Evolutionary conservation across 805 yeast genomes (phyloP), one percentile per base, ranked within the genome.

Genomic region (Pichia phayaonensis): DNA sequence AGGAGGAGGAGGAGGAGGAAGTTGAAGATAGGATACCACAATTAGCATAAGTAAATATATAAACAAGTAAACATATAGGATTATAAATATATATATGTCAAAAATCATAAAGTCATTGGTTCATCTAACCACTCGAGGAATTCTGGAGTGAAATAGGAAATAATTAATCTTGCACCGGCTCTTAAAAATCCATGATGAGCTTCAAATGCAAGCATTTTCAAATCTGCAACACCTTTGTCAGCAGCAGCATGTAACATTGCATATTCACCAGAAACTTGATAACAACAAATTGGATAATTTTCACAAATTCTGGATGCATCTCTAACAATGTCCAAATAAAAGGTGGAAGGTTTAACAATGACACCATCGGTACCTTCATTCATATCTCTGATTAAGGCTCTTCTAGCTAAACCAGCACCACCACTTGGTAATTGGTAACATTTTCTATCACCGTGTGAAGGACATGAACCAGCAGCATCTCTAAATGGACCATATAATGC

Each of bases 181-280:
- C 99, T 80, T 54, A 92, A 75, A 62, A 87, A 84, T 1, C 99
- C 97, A 55, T 87, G 76, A 60, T 94, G 96, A 45, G 94, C 72
- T 71, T 94, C 99, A 61, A 86, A 86, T 0, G 90, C 80, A 75
- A 81, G 68, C 51, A 81, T 68, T 69, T 87, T 84, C 68, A 94
- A 76, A 66, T 92, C 97, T 54, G 84, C 86, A 53, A 90, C 77
- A 39, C 95, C 95, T 74, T 90, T 90, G 62, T 90, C 97, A 29
- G 97, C 97, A 48, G 97, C 98, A 8, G 99, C 99, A 64, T 90
- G 96, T 56, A 94, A 69, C 99, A 94, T 94, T 31, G 98, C 97
- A 63, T 79, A 94, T 70, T 94, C 99, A 40, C 99, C 99, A 65
- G 92, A 82, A 23, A 94, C 99, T 68, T 94, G 99, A 69, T 94